phyloP scores from a whole-genome alignment of 352 stramenopile species.

The Thalassiosira hispida region DNA sequence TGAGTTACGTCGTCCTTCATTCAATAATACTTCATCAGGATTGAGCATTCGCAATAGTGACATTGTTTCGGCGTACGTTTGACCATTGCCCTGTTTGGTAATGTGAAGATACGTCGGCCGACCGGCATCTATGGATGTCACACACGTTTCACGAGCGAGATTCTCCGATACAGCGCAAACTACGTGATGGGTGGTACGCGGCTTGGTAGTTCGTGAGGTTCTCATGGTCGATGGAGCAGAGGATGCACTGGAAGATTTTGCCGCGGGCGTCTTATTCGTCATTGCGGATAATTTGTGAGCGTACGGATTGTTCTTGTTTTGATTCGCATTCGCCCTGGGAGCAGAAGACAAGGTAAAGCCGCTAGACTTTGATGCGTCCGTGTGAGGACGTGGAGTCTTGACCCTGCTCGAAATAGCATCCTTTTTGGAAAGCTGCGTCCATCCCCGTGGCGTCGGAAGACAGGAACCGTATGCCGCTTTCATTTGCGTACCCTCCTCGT shows the following conservation, averaged over 20 bases:
- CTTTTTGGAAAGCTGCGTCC: slow-evolving; percentile 13
- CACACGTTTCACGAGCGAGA: slow-evolving; percentile 80
- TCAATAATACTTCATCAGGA: slow-evolving; percentile 82
- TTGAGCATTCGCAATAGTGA: slow-evolving; percentile 70
- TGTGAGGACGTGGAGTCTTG: slow-evolving; percentile 16
- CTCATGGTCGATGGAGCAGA: background rate
- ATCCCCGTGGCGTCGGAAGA: slow-evolving; percentile 27
- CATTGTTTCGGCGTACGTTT: slow-evolving; percentile 83
- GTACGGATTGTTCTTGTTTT: slow-evolving; percentile 41
- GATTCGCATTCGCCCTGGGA: background rate
- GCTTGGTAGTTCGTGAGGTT: slow-evolving; percentile 8
- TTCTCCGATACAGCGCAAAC: slow-evolving; percentile 83
- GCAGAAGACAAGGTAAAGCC: slow-evolving; percentile 46
- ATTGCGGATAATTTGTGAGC: background rate
- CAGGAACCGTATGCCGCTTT: background rate
- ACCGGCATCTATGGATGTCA: slow-evolving; percentile 74
- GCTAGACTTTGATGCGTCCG: slow-evolving; percentile 29
- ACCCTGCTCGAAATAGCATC: background rate
- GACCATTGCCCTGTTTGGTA: slow-evolving; percentile 82
- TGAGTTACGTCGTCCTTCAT: slow-evolving; percentile 79
- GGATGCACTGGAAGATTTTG: slow-evolving; percentile 1
- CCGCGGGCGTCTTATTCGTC: background rate
- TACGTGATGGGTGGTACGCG: slow-evolving; percentile 55
- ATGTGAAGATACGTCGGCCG: slow-evolving; percentile 69
- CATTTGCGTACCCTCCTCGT: background rate